Conservation (phyloP, 176 grass and related monocot genomes). For the Tillandsia leiboldiana region DNA sequence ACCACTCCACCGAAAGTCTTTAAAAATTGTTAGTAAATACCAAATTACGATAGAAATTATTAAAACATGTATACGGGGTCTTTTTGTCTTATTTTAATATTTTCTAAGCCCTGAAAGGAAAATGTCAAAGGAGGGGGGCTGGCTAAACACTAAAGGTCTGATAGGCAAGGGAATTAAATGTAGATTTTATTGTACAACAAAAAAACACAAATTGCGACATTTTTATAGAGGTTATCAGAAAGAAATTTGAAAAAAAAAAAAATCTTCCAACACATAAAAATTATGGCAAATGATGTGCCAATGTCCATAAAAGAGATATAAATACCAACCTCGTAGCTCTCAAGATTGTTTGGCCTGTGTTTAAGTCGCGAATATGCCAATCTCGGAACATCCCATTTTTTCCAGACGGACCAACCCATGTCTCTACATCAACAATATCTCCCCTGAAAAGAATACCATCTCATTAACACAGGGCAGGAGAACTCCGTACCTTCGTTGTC, state of each 20-base stretch:
- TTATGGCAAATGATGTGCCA: slow-evolving; percentile 4
- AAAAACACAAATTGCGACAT: too few relatives aligned
- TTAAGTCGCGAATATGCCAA: slow-evolving; percentile 83
- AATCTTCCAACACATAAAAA: neutral
- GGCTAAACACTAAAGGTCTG: too few relatives aligned
- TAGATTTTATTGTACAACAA: too few relatives aligned
- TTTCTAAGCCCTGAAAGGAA: too few relatives aligned
- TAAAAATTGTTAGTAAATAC: too few relatives aligned
- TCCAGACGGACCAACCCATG: slow-evolving; percentile 74
- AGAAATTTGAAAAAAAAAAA: neutral
- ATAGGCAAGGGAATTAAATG: too few relatives aligned
- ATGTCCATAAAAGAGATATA: neutral
- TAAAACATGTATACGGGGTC: too few relatives aligned
- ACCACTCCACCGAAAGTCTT: too few relatives aligned
- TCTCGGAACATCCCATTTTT: slow-evolving; percentile 96
- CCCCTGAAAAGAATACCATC: slow-evolving; percentile 47
- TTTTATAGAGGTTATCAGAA: neutral
- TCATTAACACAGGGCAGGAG: neutral
- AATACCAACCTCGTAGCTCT: slow-evolving; percentile 61
- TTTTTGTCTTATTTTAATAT: too few relatives aligned
- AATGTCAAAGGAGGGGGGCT: too few relatives aligned
- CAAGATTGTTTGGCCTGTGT: slow-evolving; percentile 59
- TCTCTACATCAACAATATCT: slow-evolving; percentile 79
- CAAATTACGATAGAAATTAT: too few relatives aligned
- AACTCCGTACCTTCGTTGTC: neutral